Percentiles rank a stretch among this genome's conserved stretches.
Evolutionary conservation across 257 asterid genomes (phyloP).

Genomic region (Capsicum chinense): DNA sequence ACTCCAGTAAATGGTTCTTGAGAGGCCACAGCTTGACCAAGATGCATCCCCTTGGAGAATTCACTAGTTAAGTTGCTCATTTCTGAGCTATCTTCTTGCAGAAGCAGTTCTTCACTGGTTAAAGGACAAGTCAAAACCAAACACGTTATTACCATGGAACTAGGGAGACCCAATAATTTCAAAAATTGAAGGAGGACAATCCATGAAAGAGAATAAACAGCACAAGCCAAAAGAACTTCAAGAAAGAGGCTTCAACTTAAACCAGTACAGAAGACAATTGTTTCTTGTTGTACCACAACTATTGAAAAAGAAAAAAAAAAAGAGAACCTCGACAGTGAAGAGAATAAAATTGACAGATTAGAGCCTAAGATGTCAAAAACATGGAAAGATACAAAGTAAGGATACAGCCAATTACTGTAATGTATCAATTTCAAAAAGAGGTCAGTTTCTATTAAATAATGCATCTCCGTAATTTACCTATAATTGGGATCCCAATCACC

Average conservation of each 20-base stretch:
- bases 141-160: not conserved
- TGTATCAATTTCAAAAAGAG: not conserved
- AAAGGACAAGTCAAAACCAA: constrained; percentile 28
- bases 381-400: not conserved
- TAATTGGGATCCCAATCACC: constrained; percentile 99
- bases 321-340: not conserved
- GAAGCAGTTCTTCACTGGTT: constrained; percentile 85
- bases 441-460: not conserved
- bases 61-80: constrained; percentile 63
- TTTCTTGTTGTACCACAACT: constrained; percentile 24
- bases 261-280: constrained; percentile 22
- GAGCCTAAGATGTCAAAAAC: constrained; percentile 12
- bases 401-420: not conserved
- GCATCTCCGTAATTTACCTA: constrained; percentile 56
- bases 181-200: constrained; percentile 19
- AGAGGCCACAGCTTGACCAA: constrained; percentile 55
- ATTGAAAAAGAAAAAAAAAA: not conserved
- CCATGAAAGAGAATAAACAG: constrained; percentile 6
- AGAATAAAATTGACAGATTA: constrained; percentile 5
- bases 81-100: constrained; percentile 91
- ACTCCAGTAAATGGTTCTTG: constrained; percentile 57
- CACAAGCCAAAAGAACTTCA: constrained; percentile 10
- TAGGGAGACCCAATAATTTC: constrained; percentile 5
- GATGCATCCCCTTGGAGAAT: constrained; percentile 67
- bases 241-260: constrained; percentile 25